Evolutionary conservation across 129 eudicot species (phyloP).

Genomic region (Flaveria trinervia): DNA sequence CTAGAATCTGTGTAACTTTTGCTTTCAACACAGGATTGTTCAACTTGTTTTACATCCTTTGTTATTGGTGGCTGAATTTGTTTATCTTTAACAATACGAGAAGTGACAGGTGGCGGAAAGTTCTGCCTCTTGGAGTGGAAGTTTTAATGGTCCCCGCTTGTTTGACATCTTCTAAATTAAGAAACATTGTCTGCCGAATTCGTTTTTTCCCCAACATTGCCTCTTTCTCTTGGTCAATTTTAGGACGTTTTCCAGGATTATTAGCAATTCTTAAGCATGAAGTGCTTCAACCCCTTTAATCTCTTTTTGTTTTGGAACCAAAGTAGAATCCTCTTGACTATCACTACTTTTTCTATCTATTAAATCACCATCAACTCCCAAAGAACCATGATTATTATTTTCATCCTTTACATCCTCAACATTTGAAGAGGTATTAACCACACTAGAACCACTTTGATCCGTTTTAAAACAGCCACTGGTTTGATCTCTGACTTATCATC

Average conservation of each 20-base stretch:
- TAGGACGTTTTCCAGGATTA: conserved; percentile 76
- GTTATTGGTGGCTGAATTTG: conserved; percentile 44
- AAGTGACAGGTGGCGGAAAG: conserved; percentile 56
- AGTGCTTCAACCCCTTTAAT: conserved; percentile 76
- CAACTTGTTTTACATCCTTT: conserved; percentile 61
- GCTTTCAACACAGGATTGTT: conserved; percentile 54
- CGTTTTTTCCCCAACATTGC: conserved; percentile 95
- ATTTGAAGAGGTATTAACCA: conserved; percentile 23
- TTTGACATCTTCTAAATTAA: conserved; percentile 87
- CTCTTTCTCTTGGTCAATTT: conserved; percentile 86
- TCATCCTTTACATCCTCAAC: conserved; percentile 36
- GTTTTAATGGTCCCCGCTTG: conserved; percentile 78
- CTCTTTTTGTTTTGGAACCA: conserved; percentile 60
- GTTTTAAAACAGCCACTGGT: conserved; percentile 22
- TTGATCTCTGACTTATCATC: conserved; percentile 43
- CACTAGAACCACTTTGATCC: conserved; percentile 25
- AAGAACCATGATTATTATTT: conserved; percentile 25
- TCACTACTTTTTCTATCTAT: conserved; percentile 37
- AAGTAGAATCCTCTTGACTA: conserved; percentile 53
- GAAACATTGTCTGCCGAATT: conserved; percentile 90
- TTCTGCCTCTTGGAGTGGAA: conserved; percentile 79
- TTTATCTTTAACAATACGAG: conserved; percentile 71
- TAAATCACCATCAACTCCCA: conserved; percentile 32
- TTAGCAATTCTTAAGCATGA: conserved; percentile 74
- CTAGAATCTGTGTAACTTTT: conserved; percentile 54